Base-by-base conservation (phyloP, 306 rosid species). In the Casuarina equisetifolia region DNA sequence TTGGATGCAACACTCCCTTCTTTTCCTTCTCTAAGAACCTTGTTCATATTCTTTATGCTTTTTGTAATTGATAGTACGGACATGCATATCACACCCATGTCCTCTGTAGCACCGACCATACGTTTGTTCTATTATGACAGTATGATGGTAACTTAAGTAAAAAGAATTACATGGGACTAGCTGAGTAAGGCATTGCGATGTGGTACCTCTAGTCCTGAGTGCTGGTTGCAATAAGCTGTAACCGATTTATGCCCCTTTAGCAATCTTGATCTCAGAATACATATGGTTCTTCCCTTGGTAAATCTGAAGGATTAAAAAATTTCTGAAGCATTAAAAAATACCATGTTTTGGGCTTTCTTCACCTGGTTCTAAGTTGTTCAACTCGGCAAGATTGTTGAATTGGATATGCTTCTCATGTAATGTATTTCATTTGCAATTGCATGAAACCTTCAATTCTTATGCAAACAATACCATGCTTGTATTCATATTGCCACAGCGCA, bases 1-100 rank as follows among this genome's bases (percentile, higher is more conserved):
- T 95, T 74, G 42, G 81, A 43, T 59, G 77, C 54, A 76, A 78
- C 70, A 75, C 68, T 61, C 36, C 20, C 72, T 25, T 16, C 12
- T 5, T 48, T 13, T 64, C 43, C 48, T 45, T 67, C 15, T 70
- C 54, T 3, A 7, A 5, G 25, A 81, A 17, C 39, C 3, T 39
- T 68, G 36, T 40, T 52, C 42, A n/a, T 59, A 8, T 52, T 71
- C 42, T 2, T 72, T 63, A 1, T 35, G 61, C 36, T 40, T 62
- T 39, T 20, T 6, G 50, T 25, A 55, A 67, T 64, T 46, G 50
- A 62, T 43, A 42, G 25, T 44, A 40, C 25, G 4, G 46, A 52
- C 49, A 53, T 42, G 49, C 35, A 17, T 58, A 71, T 9, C 46
- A 17, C 19, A 15, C 68, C 9, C 48, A 48, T 66, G 42, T 66